Evolutionary conservation across 2,329 filamentous ascomycete genomes (phyloP), one percentile per base, ranked within the genome.

Genomic region (Alternaria tenuissima): DNA sequence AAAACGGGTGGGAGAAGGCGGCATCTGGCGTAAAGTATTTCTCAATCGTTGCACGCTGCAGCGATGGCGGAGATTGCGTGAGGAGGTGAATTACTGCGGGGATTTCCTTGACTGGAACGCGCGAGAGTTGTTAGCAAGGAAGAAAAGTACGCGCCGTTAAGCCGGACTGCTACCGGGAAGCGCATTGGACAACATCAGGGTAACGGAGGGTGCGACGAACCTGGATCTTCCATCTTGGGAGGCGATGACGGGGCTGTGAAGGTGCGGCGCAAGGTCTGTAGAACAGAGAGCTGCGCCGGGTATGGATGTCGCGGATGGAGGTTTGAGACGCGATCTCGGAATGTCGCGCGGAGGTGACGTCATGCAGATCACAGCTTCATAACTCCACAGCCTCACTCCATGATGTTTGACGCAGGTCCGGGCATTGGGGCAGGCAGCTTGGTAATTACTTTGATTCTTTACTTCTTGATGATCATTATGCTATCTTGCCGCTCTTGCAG

Each of bases 1-100:
- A 93, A 76, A 94, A 90, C 0, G 92, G 92, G 67, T 96, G 92
- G 3, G 86, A 85, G 74, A 96, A 95, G 30, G 87, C 85, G 8
- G 91, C 91, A 70, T 89, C 82, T 9, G 85, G 85, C 0, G 89
- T 87, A 78, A 94, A 96, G 80, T 91, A 94, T n/a, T 81, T 83
- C 58, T 91, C 83, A 24, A 96, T 81, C 0, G 90, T 83, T 4
- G 83, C 80, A 56, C 84, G 80, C 77, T 96, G 93, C 34, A 90
- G 80, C 1, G 85, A 82, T 0, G 89, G 89, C 0, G 85, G 84
- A 46, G 90, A 88, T 74, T 90, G 87, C 41, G 87, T 89, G 59
- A 96, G 85, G 36, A 85, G 81, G 59, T 84, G 84, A 76, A 96
- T 91, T 54, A 96, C 83, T 11, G 78, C 76, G 22, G 82, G 73